A percentile compares a stretch with the other conserved stretches of the same genome.
Conservation (phyloP, 2,329 filamentous ascomycete species). For the Trichothecium roseum region DNA sequence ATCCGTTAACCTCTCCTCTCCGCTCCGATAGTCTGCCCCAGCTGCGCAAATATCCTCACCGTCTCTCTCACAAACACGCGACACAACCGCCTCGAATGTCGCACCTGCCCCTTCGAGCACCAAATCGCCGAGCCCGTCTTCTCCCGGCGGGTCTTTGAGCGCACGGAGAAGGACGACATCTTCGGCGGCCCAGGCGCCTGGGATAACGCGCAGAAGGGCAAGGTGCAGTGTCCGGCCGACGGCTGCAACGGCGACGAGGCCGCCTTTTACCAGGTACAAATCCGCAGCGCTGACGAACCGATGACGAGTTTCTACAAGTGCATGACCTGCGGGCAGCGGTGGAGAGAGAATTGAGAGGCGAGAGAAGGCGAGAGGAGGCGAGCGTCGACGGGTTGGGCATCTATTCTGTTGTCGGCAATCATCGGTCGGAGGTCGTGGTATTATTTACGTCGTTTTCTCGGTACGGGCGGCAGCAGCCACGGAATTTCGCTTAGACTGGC, state of each 20-base stretch:
- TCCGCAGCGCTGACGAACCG: slow-evolving; percentile 93
- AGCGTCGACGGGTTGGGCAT: too few species aligned
- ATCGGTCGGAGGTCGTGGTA: too few species aligned
- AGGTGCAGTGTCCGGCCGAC: slow-evolving; percentile 72
- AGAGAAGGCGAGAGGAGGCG: not conserved
- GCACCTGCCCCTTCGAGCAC: slow-evolving; percentile 89
- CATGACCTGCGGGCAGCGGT: slow-evolving; percentile 54
- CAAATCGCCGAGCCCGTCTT: slow-evolving; percentile 69
- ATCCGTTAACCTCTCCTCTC: not conserved
- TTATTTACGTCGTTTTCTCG: too few species aligned
- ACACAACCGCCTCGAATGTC: slow-evolving; percentile 83
- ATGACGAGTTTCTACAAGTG: slow-evolving; percentile 96
- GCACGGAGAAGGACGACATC: slow-evolving; percentile 81
- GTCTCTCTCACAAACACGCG: slow-evolving; percentile 49
- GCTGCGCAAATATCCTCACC: slow-evolving; percentile 75
- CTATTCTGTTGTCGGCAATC: too few species aligned
- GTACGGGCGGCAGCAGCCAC: too few species aligned
- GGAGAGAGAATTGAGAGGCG: slow-evolving; percentile 60
- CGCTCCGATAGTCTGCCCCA: slow-evolving; percentile 56
- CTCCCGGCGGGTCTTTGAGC: slow-evolving; percentile 73
- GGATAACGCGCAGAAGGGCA: slow-evolving; percentile 81
- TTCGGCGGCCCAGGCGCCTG: slow-evolving; percentile 81
- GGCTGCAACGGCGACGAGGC: slow-evolving; percentile 75
- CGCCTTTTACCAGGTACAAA: slow-evolving; percentile 95
- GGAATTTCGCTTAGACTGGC: too few species aligned